Conservation (phyloP, 2,329 filamentous ascomycete genomes). For the Fusarium sp. region DNA sequence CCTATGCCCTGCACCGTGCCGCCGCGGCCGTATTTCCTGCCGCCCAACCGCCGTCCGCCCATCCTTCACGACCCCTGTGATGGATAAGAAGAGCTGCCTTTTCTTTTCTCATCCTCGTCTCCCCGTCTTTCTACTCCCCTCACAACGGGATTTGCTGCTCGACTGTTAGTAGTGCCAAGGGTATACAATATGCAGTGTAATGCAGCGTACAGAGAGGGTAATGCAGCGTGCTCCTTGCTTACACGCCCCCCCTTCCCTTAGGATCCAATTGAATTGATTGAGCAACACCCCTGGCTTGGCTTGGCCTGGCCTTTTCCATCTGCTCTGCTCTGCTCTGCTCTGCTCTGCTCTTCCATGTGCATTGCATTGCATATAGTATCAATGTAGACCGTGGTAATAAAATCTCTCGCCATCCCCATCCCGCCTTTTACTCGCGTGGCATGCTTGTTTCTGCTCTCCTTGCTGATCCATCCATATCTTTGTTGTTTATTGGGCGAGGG, state of each 20-base stretch:
- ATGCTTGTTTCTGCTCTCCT: constrained; percentile 20
- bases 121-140: not conserved
- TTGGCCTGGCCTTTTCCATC: not conserved
- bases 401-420: constrained; percentile 37
- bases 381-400: constrained; percentile 22
- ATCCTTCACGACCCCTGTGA: constrained; percentile 9
- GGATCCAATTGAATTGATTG: not conserved
- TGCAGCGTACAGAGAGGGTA: no score
- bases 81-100: constrained; percentile 8
- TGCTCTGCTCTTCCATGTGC: not conserved
- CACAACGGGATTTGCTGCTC: not conserved
- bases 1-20: constrained; percentile 18
- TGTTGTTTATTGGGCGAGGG: constrained; percentile 29
- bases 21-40: constrained; percentile 34
- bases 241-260: constrained; percentile 21
- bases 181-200: constrained; percentile 17
- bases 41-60: constrained; percentile 29
- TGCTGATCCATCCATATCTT: constrained; percentile 22
- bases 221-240: constrained; percentile 15
- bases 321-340: no score
- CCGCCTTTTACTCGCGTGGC: constrained; percentile 35
- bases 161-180: constrained; percentile 20
- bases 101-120: constrained; percentile 1
- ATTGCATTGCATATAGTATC: constrained; percentile 23
- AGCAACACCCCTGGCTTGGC: constrained; percentile 17